Evolutionary conservation across 2,329 filamentous ascomycete species (phyloP).

Genomic region (Dothidotthia symphoricarpi): DNA sequence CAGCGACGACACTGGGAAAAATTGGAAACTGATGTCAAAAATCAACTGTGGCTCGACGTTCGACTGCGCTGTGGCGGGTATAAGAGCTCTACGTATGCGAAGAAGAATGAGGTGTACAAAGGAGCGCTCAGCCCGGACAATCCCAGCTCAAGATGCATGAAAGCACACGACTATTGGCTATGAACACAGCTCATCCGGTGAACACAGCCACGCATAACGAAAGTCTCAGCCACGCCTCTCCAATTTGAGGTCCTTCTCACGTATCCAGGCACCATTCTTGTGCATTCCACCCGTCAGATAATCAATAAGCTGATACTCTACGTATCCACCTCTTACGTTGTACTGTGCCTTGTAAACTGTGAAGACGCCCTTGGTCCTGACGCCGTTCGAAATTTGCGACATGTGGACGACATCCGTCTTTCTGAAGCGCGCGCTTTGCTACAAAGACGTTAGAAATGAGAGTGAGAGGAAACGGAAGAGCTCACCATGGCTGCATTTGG

Average conservation of each 20-base stretch:
- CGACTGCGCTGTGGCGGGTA: conserved; percentile 9
- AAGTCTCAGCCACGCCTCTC: conserved; percentile 17
- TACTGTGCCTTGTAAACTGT: conserved; percentile 13
- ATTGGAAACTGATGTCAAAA: conserved; percentile 4
- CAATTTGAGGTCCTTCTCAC: conserved; percentile 28
- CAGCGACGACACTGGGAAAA: conserved; percentile 2
- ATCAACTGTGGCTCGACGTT: conserved; percentile 23
- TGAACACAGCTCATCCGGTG: conserved; percentile 6
- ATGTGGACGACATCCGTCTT: conserved; percentile 31
- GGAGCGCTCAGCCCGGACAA: conserved; percentile 14
- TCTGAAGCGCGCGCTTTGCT: conserved; percentile 24
- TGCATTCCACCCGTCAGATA: conserved; percentile 11
- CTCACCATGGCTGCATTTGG: conserved; percentile 18
- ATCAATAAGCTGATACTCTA: conserved; percentile 32
- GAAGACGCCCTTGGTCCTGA: conserved; percentile 23
- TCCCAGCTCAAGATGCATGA: conserved; percentile 10
- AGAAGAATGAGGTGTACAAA: conserved; percentile 9
- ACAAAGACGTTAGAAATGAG: conserved; percentile 4
- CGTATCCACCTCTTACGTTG: conserved; percentile 18
- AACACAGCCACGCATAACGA: conserved; percentile 25
- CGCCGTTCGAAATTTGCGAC: conserved; percentile 18
- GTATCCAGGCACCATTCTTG: conserved; percentile 27
- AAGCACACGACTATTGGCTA: conserved; percentile 20
- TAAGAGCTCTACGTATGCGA: background rate
- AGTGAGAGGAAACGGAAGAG: background rate